These are phyloP conservation scores for Diaporthe longicolla DNA, from an alignment of 2,329 filamentous ascomycete genomes.

Conservation along the genomic window DNA sequence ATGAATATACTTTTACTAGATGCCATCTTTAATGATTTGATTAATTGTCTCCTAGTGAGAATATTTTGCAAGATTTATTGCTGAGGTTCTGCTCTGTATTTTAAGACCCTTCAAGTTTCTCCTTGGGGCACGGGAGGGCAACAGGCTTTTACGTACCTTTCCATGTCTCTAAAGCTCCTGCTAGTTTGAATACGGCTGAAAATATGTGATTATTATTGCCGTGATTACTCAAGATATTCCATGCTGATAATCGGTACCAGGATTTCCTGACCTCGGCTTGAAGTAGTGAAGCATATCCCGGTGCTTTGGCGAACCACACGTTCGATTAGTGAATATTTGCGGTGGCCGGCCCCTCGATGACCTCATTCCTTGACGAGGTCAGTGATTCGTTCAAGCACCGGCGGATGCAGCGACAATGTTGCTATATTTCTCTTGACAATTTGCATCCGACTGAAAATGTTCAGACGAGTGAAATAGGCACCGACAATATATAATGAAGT, in stretches of 20 bases:
- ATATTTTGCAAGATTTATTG: neutral
- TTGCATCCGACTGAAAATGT: no score
- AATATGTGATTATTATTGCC: neutral
- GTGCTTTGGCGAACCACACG: neutral
- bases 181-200: neutral
- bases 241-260: neutral
- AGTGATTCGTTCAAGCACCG: no score
- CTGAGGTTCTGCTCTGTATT: neutral
- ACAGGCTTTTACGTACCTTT: neutral
- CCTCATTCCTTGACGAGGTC: no score
- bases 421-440: no score
- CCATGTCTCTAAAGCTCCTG: neutral
- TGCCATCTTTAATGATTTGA: neutral
- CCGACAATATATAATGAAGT: no score
- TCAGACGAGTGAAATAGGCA: no score
- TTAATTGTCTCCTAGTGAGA: neutral
- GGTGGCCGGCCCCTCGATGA: no score
- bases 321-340: neutral
- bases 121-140: neutral
- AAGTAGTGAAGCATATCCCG: neutral
- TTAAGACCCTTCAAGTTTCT: neutral
- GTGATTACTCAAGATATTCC: neutral
- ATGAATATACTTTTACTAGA: constrained; percentile 50
- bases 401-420: no score
- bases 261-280: neutral